Evolutionary conservation across 805 yeast species (phyloP).

Genomic region (Komagataella kurtzmanii): DNA sequence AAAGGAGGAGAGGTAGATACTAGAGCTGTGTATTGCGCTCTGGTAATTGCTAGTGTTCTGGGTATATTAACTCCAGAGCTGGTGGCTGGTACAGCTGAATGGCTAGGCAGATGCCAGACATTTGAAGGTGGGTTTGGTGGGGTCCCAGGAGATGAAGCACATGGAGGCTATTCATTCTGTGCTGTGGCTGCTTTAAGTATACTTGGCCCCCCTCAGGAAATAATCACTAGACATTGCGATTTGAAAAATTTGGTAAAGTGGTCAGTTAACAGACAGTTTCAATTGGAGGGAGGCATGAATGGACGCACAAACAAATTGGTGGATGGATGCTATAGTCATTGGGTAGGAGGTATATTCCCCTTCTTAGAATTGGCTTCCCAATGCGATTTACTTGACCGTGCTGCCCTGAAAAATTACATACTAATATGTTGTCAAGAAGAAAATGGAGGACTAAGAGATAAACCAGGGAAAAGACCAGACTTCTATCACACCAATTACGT

Average conservation of each 20-base stretch:
- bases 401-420: constrained; percentile 50
- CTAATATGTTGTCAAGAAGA: constrained; percentile 62
- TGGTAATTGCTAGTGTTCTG: constrained; percentile 58
- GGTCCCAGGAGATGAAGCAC: constrained; percentile 76
- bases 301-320: constrained; percentile 92
- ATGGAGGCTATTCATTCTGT: constrained; percentile 94
- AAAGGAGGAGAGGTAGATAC: constrained; percentile 73
- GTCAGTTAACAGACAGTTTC: constrained; percentile 57
- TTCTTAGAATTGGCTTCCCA: constrained; percentile 40
- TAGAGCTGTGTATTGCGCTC: constrained; percentile 77
- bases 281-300: constrained; percentile 72
- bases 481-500: constrained; percentile 87
- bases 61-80: constrained; percentile 52
- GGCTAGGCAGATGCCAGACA: constrained; percentile 66
- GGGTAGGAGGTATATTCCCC: constrained; percentile 79
- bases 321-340: constrained; percentile 91
- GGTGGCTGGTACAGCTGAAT: constrained; percentile 34
- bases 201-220: constrained; percentile 23
- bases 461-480: constrained; percentile 73
- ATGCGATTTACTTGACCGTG: constrained; percentile 29
- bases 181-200: constrained; percentile 54
- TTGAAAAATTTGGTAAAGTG: constrained; percentile 43
- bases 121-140: constrained; percentile 96
- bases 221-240: constrained; percentile 24
- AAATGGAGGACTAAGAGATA: constrained; percentile 74